Base-by-base conservation (phyloP, 768 basidiomycete species). In the Phylloporus sp. region DNA sequence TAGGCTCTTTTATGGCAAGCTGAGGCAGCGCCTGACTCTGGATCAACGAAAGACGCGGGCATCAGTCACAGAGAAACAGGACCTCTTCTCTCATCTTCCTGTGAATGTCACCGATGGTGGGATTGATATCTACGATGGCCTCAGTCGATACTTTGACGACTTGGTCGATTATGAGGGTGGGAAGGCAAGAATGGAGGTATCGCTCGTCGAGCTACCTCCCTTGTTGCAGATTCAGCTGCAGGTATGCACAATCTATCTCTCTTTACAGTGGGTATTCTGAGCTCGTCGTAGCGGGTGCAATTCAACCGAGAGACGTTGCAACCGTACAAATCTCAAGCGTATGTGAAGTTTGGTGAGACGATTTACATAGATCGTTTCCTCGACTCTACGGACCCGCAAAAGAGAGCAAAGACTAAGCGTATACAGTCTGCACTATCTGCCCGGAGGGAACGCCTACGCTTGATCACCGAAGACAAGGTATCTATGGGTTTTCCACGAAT, bases 301-400 rank as follows among this genome's bases (percentile, higher is more conserved):
- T 98, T 93, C 73, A 92, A 98, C 65, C 82, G 92, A 9, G 87
- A 91, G 58, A 92, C 88, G 1, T 77, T 91, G 49, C 89, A 94
- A 57, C 86, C 93, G 15, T 93, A 90, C 76, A 99, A 99, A 69
- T 93, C 91, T 6, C 95, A 99, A 63, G 93, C 92, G 4, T 95
- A 93, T 67, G 86, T 99, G 57, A 88, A 85, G 61, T 97, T 95
- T 64, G 84, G 78, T 16, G 89, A 94, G 68, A 88, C 82, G 10
- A 76, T 99, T 13, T 86, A 81, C 63, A 83, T 98, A 81, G 94
- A 97, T 68, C 85, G 97, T 13, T 99, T 95, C 74, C 73, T 95
- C 63, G 87, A 91, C 54, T 80, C 76, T 43, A 87, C 83, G 3
- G 79, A 88, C 60, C 75, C 80, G 0, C 74, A 77, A 54, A 93